phyloP scores from a whole-genome alignment of 495 filamentous ascomycete species.

The Lasiosphaeria ovina region DNA sequence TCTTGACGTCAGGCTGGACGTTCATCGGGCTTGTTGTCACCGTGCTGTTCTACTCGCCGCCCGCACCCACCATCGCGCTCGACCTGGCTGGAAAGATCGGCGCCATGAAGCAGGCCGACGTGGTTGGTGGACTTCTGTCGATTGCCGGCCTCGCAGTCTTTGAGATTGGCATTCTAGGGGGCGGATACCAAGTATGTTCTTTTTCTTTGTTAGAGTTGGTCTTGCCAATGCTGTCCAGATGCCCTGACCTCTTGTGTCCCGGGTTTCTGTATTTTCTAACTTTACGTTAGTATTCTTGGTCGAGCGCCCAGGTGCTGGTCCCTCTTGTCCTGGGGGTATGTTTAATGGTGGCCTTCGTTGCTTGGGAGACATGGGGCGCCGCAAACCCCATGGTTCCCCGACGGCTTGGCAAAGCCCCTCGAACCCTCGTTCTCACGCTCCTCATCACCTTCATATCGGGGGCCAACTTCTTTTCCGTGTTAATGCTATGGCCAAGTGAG shows the following conservation, averaged over 20 bases:
- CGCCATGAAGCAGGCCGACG: slow-evolving; percentile 60
- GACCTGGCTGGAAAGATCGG: slow-evolving; percentile 48
- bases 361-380: slow-evolving; percentile 63
- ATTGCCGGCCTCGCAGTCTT: slow-evolving; percentile 63
- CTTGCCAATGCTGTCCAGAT: not conserved
- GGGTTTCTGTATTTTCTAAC: not conserved
- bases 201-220: not conserved
- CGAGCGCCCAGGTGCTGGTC: slow-evolving; percentile 37
- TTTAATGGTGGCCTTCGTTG: slow-evolving; percentile 53
- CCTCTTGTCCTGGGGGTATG: slow-evolving; percentile 61
- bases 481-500: slow-evolving; percentile 74
- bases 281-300: slow-evolving; percentile 31
- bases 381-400: slow-evolving; percentile 66
- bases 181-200: slow-evolving; percentile 54
- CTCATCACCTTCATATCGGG: slow-evolving; percentile 73
- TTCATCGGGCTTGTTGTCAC: slow-evolving; percentile 61
- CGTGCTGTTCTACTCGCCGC: slow-evolving; percentile 64
- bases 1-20: slow-evolving; percentile 60
- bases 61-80: slow-evolving; percentile 54
- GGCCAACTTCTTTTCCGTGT: slow-evolving; percentile 71
- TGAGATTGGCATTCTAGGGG: slow-evolving; percentile 67
- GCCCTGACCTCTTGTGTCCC: not conserved
- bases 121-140: slow-evolving; percentile 64
- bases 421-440: slow-evolving; percentile 61
- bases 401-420: slow-evolving; percentile 60